Evolutionary conservation across 2,329 filamentous ascomycete species (phyloP).

Genomic region (Hymenoscyphus fraxineus): DNA sequence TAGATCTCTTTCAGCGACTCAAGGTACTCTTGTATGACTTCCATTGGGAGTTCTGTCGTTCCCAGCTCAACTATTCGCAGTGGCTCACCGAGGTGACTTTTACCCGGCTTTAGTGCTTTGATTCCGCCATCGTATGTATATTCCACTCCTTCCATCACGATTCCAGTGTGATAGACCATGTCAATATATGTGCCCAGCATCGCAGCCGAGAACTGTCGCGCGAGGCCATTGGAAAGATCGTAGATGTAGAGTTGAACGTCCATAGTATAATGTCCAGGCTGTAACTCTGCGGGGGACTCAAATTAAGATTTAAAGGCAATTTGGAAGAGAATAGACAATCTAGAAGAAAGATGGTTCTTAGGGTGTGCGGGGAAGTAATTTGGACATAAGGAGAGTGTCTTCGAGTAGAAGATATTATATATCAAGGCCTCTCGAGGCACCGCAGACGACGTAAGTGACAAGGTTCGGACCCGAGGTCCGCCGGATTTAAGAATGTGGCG

Average conservation of each 20-base stretch:
- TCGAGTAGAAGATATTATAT: background rate
- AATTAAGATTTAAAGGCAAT: background rate
- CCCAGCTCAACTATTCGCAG: conserved; percentile 75
- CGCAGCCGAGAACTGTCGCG: conserved; percentile 45
- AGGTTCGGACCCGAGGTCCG: too few relatives aligned
- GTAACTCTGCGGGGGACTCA: background rate
- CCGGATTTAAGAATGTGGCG: background rate
- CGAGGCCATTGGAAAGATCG: conserved; percentile 63
- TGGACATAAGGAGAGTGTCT: background rate
- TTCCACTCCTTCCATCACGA: conserved; percentile 79
- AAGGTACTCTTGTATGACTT: conserved; percentile 82
- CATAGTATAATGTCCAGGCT: conserved; percentile 44
- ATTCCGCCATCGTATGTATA: conserved; percentile 89
- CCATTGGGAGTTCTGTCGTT: conserved; percentile 70
- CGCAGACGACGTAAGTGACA: background rate
- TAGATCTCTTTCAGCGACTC: conserved; percentile 80
- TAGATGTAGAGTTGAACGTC: conserved; percentile 76
- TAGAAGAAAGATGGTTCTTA: background rate
- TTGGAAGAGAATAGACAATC: background rate
- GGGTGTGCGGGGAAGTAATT: conserved; percentile 3
- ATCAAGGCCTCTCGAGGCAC: background rate
- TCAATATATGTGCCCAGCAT: conserved; percentile 72
- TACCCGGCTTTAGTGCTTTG: conserved; percentile 73
- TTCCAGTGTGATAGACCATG: conserved; percentile 91
- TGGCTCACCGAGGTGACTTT: conserved; percentile 81